Evolutionary conservation across 306 rosid species (phyloP).

Genomic region (Quillaja saponaria): DNA sequence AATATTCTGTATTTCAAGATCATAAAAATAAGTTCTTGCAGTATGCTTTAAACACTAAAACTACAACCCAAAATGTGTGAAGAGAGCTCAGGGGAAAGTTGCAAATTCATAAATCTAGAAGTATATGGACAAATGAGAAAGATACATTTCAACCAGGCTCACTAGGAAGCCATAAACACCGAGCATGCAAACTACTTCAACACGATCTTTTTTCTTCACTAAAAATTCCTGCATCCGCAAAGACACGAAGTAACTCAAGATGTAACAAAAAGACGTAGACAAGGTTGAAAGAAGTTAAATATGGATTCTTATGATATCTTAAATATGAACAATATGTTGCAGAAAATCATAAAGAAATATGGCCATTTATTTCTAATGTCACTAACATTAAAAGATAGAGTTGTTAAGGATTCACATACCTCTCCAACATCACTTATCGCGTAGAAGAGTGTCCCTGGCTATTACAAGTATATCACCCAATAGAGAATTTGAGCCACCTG

Average conservation of each 20-base stretch:
- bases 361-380: too few species aligned
- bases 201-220: slow-evolving; percentile 60
- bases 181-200: slow-evolving; percentile 61
- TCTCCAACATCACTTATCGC: slow-evolving; percentile 72
- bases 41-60: neutral
- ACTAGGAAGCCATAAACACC: slow-evolving; percentile 57
- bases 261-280: too few species aligned
- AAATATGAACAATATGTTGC: too few species aligned
- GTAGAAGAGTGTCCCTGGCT: slow-evolving; percentile 57
- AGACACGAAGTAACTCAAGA: slow-evolving; percentile 11
- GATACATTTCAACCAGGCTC: slow-evolving; percentile 59
- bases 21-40: neutral
- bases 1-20: neutral
- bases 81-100: neutral
- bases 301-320: too few species aligned
- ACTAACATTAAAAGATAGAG: neutral
- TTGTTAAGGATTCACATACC: slow-evolving; percentile 30
- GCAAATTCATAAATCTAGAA: neutral
- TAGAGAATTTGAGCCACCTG: slow-evolving; percentile 59
- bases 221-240: slow-evolving; percentile 59
- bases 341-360: too few species aligned
- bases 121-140: slow-evolving; percentile 22
- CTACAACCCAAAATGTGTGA: neutral
- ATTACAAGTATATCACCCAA: slow-evolving; percentile 69
- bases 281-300: too few species aligned